Evolutionary conservation across 2,329 filamentous ascomycete species (phyloP), one percentile per base, ranked within the genome.

Genomic region (Arthrobotrys megalospora): DNA sequence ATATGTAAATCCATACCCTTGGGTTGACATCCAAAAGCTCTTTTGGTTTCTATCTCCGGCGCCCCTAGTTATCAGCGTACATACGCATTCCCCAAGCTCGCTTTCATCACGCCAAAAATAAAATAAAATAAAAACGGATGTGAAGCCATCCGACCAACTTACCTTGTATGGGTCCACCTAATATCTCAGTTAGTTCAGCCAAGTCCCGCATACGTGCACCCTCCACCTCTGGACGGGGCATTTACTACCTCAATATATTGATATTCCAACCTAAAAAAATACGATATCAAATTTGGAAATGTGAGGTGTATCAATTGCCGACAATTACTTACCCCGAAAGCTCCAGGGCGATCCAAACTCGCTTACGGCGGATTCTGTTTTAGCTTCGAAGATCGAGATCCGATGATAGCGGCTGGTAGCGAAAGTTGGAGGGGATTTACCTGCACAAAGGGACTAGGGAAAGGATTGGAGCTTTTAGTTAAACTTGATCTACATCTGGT

Each of bases 291-390:
- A 58, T 58, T 38, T 19, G 21, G 1, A 7, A 21, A 58, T 38
- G 32, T 24, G 32, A 58, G 1, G 52, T 21, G 28, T 43, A 63
- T 69, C 71, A 66, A 16, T 75, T 76, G 55, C 72, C 43, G 43
- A 67, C 45, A 38, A 67, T 14, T 48, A 63, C 64, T 87, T 16
- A 89, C 88, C 83, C 96, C 96, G 81, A 69, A 52, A 90, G 87
- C 83, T 97, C 93, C 41, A 97, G 87, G 0, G 93, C 92, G 80
- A 97, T 96, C 93, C 93, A 97, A 28, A 96, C 92, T 16, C 93
- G 90, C 83, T 96, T 73, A 60, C 32, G 12, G 28, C 24, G 52
- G 14, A 45, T 41, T 62, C 19, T 14, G 34, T 28, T 36, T 76
- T 60, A 73, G 64, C 28, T 62, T 64, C 55, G 53, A 68, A 12